A percentile compares a stretch with the other conserved stretches of the same genome.
These are phyloP conservation scores for Aspergillus cejpii DNA, from an alignment of 2,329 filamentous ascomycete species.

Conservation along the genomic window DNA sequence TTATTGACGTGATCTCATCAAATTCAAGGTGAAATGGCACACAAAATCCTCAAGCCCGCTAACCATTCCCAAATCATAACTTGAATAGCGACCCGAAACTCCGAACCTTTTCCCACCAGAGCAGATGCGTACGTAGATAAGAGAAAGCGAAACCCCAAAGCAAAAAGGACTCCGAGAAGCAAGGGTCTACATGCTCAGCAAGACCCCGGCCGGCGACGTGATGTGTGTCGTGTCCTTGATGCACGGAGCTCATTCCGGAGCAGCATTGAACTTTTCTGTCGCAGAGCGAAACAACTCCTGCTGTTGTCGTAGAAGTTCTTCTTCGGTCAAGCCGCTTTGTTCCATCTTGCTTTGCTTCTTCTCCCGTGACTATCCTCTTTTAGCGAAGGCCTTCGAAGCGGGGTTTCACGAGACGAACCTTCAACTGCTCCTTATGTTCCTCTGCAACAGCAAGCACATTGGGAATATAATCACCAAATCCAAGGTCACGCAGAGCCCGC, in stretches of 20 bases:
- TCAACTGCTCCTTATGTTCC: constrained; percentile 87
- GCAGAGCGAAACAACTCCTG: constrained; percentile 85
- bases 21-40: neutral
- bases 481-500: constrained; percentile 84
- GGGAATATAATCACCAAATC: constrained; percentile 85
- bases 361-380: constrained; percentile 65
- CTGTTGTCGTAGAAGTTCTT: constrained; percentile 81
- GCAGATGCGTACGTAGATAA: neutral
- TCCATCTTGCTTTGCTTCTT: constrained; percentile 98
- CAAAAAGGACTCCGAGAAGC: constrained; percentile 8
- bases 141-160: neutral
- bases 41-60: neutral
- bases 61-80: constrained; percentile 3
- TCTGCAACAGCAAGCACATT: constrained; percentile 80
- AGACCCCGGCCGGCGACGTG: constrained; percentile 16
- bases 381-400: constrained; percentile 5
- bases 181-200: constrained; percentile 29
- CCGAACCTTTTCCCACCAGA: constrained; percentile 11
- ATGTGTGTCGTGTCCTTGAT: constrained; percentile 2
- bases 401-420: constrained; percentile 52
- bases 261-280: constrained; percentile 61
- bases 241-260: constrained; percentile 30
- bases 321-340: constrained; percentile 83
- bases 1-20: neutral
- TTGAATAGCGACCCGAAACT: constrained; percentile 14